Evolutionary conservation across 768 basidiomycete species (phyloP).

Genomic region (Lepiota venenata): DNA sequence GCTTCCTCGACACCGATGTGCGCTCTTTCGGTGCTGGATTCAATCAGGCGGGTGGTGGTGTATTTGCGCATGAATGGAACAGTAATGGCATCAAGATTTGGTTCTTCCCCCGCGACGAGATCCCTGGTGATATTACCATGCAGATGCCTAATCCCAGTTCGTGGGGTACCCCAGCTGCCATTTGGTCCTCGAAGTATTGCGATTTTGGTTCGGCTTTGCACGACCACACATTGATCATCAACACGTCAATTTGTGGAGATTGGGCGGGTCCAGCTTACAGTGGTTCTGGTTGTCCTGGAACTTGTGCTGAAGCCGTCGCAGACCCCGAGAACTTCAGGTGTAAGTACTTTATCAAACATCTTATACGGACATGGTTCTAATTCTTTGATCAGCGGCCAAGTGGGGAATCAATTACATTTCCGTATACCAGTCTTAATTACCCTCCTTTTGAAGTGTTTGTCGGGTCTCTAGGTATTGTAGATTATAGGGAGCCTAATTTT

Average conservation of each 20-base stretch:
- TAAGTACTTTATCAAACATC: slow-evolving; percentile 17
- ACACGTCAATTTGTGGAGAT: slow-evolving; percentile 45
- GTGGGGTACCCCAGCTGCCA: slow-evolving; percentile 52
- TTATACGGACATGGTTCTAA: not conserved
- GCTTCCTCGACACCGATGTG: slow-evolving; percentile 35
- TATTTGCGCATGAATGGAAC: slow-evolving; percentile 53
- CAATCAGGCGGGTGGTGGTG: slow-evolving; percentile 45
- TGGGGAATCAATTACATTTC: slow-evolving; percentile 55
- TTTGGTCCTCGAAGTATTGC: slow-evolving; percentile 45
- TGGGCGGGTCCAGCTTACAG: slow-evolving; percentile 34
- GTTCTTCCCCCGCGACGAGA: slow-evolving; percentile 45
- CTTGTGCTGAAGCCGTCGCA: slow-evolving; percentile 42
- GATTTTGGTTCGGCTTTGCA: slow-evolving; percentile 45
- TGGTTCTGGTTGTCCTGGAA: slow-evolving; percentile 36
- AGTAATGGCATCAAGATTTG: slow-evolving; percentile 47
- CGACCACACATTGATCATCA: slow-evolving; percentile 44
- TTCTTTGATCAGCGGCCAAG: slow-evolving; percentile 36
- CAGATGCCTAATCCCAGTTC: slow-evolving; percentile 40
- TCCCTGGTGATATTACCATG: slow-evolving; percentile 48
- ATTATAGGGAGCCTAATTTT: too few relatives aligned
- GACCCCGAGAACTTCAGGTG: slow-evolving; percentile 51
- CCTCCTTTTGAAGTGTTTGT: not conserved
- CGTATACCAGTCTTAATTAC: slow-evolving; percentile 32
- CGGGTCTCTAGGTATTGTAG: too few relatives aligned
- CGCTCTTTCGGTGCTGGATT: slow-evolving; percentile 38